Evolutionary conservation across 306 rosid species (phyloP), one percentile per base, ranked within the genome.

Genomic region (Fragaria ananassa): DNA sequence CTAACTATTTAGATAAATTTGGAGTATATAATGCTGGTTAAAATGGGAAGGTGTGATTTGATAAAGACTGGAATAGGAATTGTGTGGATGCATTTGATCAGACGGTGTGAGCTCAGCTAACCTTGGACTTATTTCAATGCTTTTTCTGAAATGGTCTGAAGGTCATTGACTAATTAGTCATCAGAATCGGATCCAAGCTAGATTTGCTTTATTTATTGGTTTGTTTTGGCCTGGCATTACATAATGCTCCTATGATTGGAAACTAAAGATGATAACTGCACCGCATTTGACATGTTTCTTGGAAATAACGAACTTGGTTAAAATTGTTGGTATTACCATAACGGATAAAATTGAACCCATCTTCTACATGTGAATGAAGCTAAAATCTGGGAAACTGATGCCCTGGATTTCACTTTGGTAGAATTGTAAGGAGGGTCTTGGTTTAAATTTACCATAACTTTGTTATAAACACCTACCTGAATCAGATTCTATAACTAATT

Each of bases 231-330:
- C 70, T 18, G 70, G 47, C 70, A 65, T 4, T 8, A 8, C 47
- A 74, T 61, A 61, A 61, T 74, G 58, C 60, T 61, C 46, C 35
- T 45, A 74, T 74, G 58, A 74, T 74, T 74, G 78, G 58, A 74
- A 18, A 25, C 46, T 44, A 45, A 49, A 41, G 34, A 67, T 42
- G 18, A 5, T 42, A 37, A 35, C 47, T 35, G 70, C 46, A 65
- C 14, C n/a, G 3, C 44, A 39, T 64, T 65, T 19, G 70, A 65
- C 70, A 37, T 29, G 19, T 19, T 37, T 37, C 7, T 65, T 65
- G 70, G 46, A 37, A 37, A 35, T 37, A 39, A 18, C 23, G 23
- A 34, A 63, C 21, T 60, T 60, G 65, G 65, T 60, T 31, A 62
- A 62, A 44, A 7, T 62, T 49, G 54, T 62, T 61, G 6, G 14